A percentile compares a stretch with the other conserved stretches of the same genome.
Evolutionary conservation across 108 stramenopile genomes (phyloP).

Genomic region (Fragilaria crotonensis): DNA sequence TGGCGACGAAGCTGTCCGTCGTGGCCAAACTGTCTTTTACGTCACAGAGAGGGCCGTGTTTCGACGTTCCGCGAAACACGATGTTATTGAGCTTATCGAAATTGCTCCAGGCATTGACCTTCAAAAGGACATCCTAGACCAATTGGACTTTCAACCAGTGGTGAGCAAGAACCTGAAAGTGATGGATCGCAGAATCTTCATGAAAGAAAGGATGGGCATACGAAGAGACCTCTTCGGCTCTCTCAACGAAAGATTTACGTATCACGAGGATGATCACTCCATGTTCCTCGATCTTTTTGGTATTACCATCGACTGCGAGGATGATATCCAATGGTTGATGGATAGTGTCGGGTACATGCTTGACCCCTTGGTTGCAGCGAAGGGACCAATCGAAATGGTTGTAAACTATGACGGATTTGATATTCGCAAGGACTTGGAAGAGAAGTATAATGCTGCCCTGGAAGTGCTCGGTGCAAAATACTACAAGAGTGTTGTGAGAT

Average conservation of each 20-base stretch:
- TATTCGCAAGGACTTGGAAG: constrained; percentile 34
- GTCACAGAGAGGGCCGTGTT: constrained; percentile 82
- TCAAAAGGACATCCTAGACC: constrained; percentile 62
- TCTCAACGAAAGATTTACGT: constrained; percentile 34
- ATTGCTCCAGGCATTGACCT: too few relatives aligned
- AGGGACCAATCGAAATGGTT: constrained; percentile 43
- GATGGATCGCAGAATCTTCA: constrained; percentile 60
- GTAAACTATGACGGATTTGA: too few relatives aligned
- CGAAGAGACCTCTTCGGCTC: constrained; percentile 49
- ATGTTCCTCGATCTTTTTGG: constrained; percentile 55
- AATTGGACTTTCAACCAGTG: constrained; percentile 66
- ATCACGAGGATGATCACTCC: constrained; percentile 43
- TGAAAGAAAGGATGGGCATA: constrained; percentile 38
- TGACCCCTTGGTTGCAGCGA: constrained; percentile 17
- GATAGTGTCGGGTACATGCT: constrained; percentile 26
- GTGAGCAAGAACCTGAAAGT: too few relatives aligned
- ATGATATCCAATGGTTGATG: constrained; percentile 44
- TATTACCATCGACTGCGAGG: constrained; percentile 32
- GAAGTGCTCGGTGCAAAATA: constrained; percentile 16
- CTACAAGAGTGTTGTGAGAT: constrained; percentile 40
- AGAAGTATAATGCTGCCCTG: constrained; percentile 19
- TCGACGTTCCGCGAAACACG: constrained; percentile 35
- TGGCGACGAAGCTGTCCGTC: constrained; percentile 57
- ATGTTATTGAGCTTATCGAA: constrained; percentile 70
- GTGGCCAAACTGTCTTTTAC: constrained; percentile 68